Base-by-base conservation (phyloP, 2,329 filamentous ascomycete species). In the Colletotrichum navitas region DNA sequence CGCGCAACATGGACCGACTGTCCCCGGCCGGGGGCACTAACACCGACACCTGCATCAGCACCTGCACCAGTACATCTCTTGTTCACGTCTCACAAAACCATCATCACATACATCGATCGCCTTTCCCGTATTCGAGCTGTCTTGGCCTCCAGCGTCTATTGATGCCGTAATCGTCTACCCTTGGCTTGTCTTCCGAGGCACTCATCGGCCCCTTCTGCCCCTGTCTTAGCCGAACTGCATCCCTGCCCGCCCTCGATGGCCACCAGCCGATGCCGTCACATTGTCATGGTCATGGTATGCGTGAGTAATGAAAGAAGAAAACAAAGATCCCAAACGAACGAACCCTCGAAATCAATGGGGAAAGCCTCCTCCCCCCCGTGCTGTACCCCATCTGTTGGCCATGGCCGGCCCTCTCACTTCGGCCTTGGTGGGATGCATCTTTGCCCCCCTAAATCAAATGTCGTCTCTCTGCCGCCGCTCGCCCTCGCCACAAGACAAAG, bases 231-330 rank as follows among this genome's bases (percentile, higher is more conserved):
- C 45, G 29, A 36, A 47, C 34, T 63, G n/a, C 59, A 24, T 58
- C 29, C 34, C 32, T 51, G 39, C 59, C 65, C 49, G 39, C 66
- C 49, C 14, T 24, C 12, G 11, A 32, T 16, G 18, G 59, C 41
- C 63, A 6, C 63, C 56, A 62, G 45, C 56, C 52, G 41, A 58
- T 62, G 51, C 60, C 14, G 24, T 41, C 52, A 41, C 64, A 55
- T 47, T 56, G 36, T 43, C 49, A 58, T 56, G 43, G 51, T 61
- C 66, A 26, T 72, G 66, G 49, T 70, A 61, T 68, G 60, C 64
- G 43, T 58, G 60, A 36, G 61, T 52, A 24, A 45, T 11, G 8
- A 45, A n/a, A 45, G 6, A 41, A 14, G 14, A 45, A 34, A 21
- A 34, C 12, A 7, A 36, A 5, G 36, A 68, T 8, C 43, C 62